These are phyloP conservation scores for Cucurbita argyrosperma DNA, from an alignment of 306 rosid genomes.

Conservation along the genomic window DNA sequence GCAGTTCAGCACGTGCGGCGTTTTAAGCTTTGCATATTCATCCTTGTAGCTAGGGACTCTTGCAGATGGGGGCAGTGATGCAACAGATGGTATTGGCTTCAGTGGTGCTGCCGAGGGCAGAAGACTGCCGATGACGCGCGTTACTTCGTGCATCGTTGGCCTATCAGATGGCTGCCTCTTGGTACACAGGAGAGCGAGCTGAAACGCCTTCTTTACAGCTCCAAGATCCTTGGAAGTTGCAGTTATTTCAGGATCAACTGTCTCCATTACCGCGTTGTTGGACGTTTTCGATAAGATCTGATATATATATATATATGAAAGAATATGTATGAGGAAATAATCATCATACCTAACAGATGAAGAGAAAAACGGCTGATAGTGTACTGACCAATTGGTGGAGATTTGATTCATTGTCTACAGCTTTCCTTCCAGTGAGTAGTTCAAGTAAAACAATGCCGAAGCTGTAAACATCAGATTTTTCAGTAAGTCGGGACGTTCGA, in stretches of 20 bases:
- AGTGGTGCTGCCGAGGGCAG: constrained; percentile 15
- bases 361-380: neutral
- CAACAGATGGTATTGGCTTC: constrained; percentile 18
- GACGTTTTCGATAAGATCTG: constrained; percentile 82
- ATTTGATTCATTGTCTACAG: constrained; percentile 81
- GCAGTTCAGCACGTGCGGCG: constrained; percentile 58
- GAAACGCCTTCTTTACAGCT: constrained; percentile 66
- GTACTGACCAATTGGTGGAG: constrained; percentile 71
- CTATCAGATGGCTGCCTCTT: constrained; percentile 69
- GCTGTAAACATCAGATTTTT: constrained; percentile 90
- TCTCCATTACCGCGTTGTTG: constrained; percentile 82
- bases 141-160: constrained; percentile 84
- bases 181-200: constrained; percentile 74
- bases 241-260: constrained; percentile 62
- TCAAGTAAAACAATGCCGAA: constrained; percentile 87
- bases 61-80: constrained; percentile 23
- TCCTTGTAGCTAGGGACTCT: constrained; percentile 53
- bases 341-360: neutral
- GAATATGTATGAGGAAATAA: neutral
- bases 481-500: constrained; percentile 82
- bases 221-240: constrained; percentile 74
- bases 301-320: neutral
- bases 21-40: constrained; percentile 69
- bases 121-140: constrained; percentile 59
- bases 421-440: constrained; percentile 81